Evolutionary conservation across 352 stramenopile genomes (phyloP).

Genomic region (Blastocystis sp.): DNA sequence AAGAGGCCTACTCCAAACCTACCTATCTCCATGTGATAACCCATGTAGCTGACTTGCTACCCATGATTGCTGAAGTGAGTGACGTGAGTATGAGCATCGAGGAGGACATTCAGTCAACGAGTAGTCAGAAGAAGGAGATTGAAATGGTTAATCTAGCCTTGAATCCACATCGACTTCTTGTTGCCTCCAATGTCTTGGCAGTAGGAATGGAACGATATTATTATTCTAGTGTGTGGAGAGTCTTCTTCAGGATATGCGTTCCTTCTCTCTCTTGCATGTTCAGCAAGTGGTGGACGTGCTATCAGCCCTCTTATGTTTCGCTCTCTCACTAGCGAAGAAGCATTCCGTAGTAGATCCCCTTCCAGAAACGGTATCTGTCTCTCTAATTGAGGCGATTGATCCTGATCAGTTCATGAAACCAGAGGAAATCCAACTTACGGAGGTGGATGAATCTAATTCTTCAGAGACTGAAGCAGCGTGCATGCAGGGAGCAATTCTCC

Average conservation of each 20-base stretch:
- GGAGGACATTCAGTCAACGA: too few relatives aligned
- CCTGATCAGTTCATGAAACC: background rate
- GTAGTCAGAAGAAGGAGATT: background rate
- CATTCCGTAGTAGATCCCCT: background rate
- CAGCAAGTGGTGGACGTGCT: conserved; percentile 20
- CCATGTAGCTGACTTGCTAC: conserved; percentile 2
- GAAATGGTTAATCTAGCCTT: background rate
- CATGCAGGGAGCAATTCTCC: background rate
- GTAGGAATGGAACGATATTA: background rate
- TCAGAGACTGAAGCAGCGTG: background rate
- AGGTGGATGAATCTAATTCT: background rate
- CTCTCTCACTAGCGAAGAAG: background rate
- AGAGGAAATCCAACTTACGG: background rate
- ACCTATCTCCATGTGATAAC: conserved; percentile 13
- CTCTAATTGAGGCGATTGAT: background rate
- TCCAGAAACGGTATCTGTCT: background rate
- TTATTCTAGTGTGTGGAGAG: background rate
- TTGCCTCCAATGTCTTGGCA: background rate
- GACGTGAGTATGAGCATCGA: background rate
- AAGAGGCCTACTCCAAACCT: conserved; percentile 19
- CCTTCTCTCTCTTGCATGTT: conserved; percentile 10
- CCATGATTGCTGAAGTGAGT: background rate
- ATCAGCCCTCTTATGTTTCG: background rate
- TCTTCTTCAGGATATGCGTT: conserved; percentile 11
- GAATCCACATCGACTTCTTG: background rate